A percentile compares a stretch with the other conserved stretches of the same genome.
phyloP scores from a whole-genome alignment of 495 filamentous ascomycete genomes.

The Penicillium coprophilum region DNA sequence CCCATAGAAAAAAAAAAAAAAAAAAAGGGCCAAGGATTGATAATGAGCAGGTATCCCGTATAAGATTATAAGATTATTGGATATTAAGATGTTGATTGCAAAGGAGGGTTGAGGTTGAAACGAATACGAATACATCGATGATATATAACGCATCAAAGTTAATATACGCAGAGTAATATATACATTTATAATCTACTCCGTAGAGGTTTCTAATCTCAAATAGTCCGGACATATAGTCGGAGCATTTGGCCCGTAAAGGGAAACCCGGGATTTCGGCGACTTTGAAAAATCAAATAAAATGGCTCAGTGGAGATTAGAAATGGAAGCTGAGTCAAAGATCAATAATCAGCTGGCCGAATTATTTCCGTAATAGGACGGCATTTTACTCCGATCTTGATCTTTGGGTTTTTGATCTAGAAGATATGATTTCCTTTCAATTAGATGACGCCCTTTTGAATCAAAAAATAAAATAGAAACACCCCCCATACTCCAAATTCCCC shows the following conservation, averaged over 20 bases:
- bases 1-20: background rate
- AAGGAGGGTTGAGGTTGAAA: constrained; percentile 1
- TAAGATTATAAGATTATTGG: too few species aligned
- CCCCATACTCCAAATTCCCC: too few species aligned
- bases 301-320: constrained; percentile 8
- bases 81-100: too few species aligned
- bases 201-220: too few species aligned
- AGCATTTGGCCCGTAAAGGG: constrained; percentile 13
- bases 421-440: too few species aligned
- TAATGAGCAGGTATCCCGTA: background rate
- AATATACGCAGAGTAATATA: too few species aligned
- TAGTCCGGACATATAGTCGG: too few species aligned
- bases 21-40: background rate
- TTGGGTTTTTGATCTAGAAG: background rate
- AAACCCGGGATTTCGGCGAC: constrained; percentile 27
- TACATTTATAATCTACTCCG: too few species aligned
- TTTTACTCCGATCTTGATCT: constrained; percentile 1
- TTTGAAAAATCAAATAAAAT: constrained; percentile 14
- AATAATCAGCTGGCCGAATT: background rate
- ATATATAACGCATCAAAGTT: too few species aligned
- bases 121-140: constrained; percentile 4
- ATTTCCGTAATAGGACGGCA: constrained; percentile 4
- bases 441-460: too few species aligned
- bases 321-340: constrained; percentile 11
- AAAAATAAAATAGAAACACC: too few species aligned